Percentiles rank a stretch among this genome's conserved stretches.
These are phyloP conservation scores for Plasmodium inui DNA, from an alignment of 169 alveolate species.

Conservation along the genomic window DNA sequence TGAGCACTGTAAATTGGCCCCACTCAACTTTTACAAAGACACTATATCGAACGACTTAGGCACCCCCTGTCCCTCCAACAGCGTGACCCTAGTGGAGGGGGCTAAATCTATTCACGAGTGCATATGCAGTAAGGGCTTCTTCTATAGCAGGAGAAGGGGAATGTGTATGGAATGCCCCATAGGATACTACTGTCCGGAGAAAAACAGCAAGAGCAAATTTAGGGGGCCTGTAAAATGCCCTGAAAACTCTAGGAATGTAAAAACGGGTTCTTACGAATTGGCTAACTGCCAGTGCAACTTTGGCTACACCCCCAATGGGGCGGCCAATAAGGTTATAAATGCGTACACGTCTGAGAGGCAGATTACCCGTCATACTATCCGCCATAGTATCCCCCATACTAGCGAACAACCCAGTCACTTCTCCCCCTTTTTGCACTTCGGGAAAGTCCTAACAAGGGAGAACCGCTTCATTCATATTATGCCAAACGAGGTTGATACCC, in stretches of 20 bases:
- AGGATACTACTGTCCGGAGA: constrained; percentile 87
- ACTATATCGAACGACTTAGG: constrained; percentile 77
- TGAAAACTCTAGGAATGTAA: constrained; percentile 64
- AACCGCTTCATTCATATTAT: constrained; percentile 45
- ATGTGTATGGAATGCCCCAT: constrained; percentile 82
- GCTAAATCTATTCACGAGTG: constrained; percentile 77
- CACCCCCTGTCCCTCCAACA: constrained; percentile 83
- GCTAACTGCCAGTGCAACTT: constrained; percentile 80
- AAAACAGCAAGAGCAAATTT: constrained; percentile 29
- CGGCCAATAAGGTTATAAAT: background rate
- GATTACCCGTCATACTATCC: constrained; percentile 5
- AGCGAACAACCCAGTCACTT: background rate
- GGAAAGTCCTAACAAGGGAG: background rate
- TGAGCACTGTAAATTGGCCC: constrained; percentile 76
- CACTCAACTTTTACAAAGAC: constrained; percentile 83
- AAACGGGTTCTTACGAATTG: constrained; percentile 69
- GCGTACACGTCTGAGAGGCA: background rate
- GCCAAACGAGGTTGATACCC: background rate
- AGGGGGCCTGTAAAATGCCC: constrained; percentile 80
- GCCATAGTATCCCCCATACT: constrained; percentile 10
- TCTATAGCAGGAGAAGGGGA: constrained; percentile 18
- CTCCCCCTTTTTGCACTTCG: background rate
- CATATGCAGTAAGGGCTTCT: constrained; percentile 79
- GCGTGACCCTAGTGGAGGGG: constrained; percentile 81
- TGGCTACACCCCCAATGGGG: constrained; percentile 74